Conservation (phyloP, 257 asterid genomes). For the Striga asiatica region DNA sequence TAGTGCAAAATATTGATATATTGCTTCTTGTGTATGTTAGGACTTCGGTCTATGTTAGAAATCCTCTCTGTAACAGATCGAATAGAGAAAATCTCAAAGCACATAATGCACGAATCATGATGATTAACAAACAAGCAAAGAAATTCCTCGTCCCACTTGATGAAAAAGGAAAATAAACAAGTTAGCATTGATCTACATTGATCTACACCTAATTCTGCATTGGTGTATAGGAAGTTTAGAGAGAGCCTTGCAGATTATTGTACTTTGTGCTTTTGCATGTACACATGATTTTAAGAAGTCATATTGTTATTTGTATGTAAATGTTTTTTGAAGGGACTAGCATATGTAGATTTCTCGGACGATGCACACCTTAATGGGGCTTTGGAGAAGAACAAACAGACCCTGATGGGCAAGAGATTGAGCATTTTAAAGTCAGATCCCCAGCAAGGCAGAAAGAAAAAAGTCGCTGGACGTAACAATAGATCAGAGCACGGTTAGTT, state of each 20-base stretch:
- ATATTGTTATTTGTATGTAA: conserved; percentile 15
- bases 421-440: conserved; percentile 77
- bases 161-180: not conserved
- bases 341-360: conserved; percentile 85
- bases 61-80: too few species aligned
- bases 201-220: not conserved
- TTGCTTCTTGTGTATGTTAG: too few species aligned
- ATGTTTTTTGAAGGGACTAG: conserved; percentile 56
- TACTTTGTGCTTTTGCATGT: conserved; percentile 5
- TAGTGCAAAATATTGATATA: too few species aligned
- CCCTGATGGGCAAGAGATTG: conserved; percentile 50
- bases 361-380: conserved; percentile 77
- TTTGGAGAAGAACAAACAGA: conserved; percentile 56
- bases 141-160: not conserved
- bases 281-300: not conserved
- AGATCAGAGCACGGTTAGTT: conserved; percentile 37
- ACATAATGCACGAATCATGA: too few species aligned
- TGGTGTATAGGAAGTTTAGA: not conserved
- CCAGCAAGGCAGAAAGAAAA: conserved; percentile 43
- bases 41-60: too few species aligned
- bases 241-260: not conserved
- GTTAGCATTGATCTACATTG: not conserved
- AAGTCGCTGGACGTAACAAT: conserved; percentile 21
- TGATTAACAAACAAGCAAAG: too few species aligned
- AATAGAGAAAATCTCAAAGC: too few species aligned